Percentiles rank a stretch among this genome's conserved stretches.
Conservation (phyloP, 2,329 filamentous ascomycete species). For the Trichophyton rubrum region DNA sequence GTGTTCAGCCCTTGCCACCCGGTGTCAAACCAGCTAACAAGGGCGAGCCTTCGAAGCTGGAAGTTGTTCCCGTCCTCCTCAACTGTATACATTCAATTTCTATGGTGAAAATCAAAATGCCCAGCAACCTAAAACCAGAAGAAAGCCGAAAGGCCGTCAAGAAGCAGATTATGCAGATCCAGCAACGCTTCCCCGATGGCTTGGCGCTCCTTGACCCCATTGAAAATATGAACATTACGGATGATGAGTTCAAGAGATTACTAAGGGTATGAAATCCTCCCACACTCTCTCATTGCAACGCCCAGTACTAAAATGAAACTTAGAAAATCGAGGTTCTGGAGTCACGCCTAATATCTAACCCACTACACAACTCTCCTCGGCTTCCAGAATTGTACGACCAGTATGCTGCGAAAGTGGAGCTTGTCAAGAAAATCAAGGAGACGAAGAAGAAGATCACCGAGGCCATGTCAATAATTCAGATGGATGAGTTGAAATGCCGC, state of each 20-base stretch:
- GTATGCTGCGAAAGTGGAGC: conserved; percentile 66
- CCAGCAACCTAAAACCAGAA: conserved; percentile 56
- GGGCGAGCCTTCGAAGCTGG: conserved; percentile 57
- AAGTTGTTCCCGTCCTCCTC: conserved; percentile 74
- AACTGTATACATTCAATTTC: conserved; percentile 75
- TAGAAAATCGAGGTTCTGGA: conserved; percentile 96
- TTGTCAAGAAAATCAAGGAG: conserved; percentile 68
- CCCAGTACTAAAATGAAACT: conserved; percentile 10
- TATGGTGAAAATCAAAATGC: conserved; percentile 71
- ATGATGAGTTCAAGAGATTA: conserved; percentile 86
- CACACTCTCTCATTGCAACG: neutral
- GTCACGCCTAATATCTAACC: conserved; percentile 75
- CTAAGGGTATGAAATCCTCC: conserved; percentile 42
- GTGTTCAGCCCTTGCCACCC: conserved; percentile 53
- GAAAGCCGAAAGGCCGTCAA: conserved; percentile 57
- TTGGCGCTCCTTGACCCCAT: conserved; percentile 81
- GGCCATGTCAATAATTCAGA: conserved; percentile 76
- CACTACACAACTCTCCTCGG: conserved; percentile 78
- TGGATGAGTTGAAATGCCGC: conserved; percentile 90
- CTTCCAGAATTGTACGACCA: conserved; percentile 75
- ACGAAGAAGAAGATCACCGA: conserved; percentile 77
- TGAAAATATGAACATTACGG: conserved; percentile 88
- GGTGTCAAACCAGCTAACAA: conserved; percentile 48
- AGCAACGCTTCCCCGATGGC: conserved; percentile 82
- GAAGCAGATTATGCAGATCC: conserved; percentile 62